Evolutionary conservation across 495 filamentous ascomycete genomes (phyloP).

Genomic region (Evansstolkia leycettana): DNA sequence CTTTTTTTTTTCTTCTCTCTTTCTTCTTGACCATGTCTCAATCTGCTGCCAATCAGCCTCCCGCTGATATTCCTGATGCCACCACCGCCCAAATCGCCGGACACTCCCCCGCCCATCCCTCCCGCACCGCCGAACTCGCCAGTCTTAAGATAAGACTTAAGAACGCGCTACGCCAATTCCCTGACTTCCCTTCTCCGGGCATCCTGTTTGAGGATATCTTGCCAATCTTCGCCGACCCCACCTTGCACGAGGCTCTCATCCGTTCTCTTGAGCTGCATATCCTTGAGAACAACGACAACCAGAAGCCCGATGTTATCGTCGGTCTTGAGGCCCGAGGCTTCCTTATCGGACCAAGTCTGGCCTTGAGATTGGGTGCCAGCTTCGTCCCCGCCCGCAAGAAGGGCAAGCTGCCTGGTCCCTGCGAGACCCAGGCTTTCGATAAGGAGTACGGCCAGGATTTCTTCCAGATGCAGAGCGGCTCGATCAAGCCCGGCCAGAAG

Average conservation of each 20-base stretch:
- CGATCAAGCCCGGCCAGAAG: slow-evolving; percentile 74
- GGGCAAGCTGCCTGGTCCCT: slow-evolving; percentile 90
- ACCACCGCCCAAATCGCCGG: slow-evolving; percentile 32
- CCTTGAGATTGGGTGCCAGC: slow-evolving; percentile 68
- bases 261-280: slow-evolving; percentile 82
- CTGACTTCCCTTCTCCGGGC: slow-evolving; percentile 88
- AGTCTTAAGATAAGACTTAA: slow-evolving; percentile 74
- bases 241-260: slow-evolving; percentile 63
- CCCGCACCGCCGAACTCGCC: slow-evolving; percentile 81
- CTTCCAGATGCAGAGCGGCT: slow-evolving; percentile 88
- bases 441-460: slow-evolving; percentile 97
- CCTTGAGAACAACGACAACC: slow-evolving; percentile 32
- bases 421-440: slow-evolving; percentile 66
- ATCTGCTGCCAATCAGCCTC: slow-evolving; percentile 18
- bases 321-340: slow-evolving; percentile 93
- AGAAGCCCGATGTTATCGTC: slow-evolving; percentile 78
- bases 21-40: slow-evolving; percentile 39
- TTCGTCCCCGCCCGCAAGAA: slow-evolving; percentile 94
- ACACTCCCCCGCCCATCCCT: slow-evolving; percentile 41
- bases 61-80: slow-evolving; percentile 26
- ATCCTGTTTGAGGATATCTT: slow-evolving; percentile 98
- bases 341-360: slow-evolving; percentile 85
- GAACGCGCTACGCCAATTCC: slow-evolving; percentile 57
- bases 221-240: slow-evolving; percentile 79
- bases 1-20: background rate